phyloP scores from a whole-genome alignment of 1,139 yeast species.

The Hansenula sp. region DNA sequence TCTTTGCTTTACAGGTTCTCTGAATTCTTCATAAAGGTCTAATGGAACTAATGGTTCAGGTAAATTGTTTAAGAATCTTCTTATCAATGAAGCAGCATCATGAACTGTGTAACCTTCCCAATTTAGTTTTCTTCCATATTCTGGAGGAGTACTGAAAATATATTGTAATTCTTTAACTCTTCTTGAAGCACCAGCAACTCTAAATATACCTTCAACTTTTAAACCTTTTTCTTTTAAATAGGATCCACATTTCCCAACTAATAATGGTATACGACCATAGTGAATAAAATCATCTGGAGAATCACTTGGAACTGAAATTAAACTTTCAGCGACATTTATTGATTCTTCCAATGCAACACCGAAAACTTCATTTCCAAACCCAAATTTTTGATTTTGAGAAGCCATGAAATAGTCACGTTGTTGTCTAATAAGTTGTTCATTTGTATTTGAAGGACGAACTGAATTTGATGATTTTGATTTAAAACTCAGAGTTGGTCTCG shows the following conservation, averaged over 20 bases:
- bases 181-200: constrained; percentile 90
- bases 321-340: constrained; percentile 68
- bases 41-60: constrained; percentile 92
- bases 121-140: constrained; percentile 76
- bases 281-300: constrained; percentile 52
- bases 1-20: constrained; percentile 68
- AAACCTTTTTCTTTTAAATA: constrained; percentile 74
- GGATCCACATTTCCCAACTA: constrained; percentile 95
- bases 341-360: constrained; percentile 80
- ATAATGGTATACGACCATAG: constrained; percentile 78
- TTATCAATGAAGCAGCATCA: constrained; percentile 88
- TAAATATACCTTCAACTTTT: constrained; percentile 82
- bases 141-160: constrained; percentile 81
- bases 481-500: constrained; percentile 43
- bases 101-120: constrained; percentile 98
- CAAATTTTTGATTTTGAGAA: constrained; percentile 24
- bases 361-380: constrained; percentile 50
- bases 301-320: constrained; percentile 58
- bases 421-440: constrained; percentile 34
- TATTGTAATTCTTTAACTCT: constrained; percentile 83
- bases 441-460: constrained; percentile 32
- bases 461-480: constrained; percentile 48
- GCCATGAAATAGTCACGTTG: constrained; percentile 52
- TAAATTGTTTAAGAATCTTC: constrained; percentile 80
- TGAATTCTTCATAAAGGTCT: constrained; percentile 67